phyloP scores from a whole-genome alignment of 2,329 filamentous ascomycete genomes.

The Fusarium bactridioides region DNA sequence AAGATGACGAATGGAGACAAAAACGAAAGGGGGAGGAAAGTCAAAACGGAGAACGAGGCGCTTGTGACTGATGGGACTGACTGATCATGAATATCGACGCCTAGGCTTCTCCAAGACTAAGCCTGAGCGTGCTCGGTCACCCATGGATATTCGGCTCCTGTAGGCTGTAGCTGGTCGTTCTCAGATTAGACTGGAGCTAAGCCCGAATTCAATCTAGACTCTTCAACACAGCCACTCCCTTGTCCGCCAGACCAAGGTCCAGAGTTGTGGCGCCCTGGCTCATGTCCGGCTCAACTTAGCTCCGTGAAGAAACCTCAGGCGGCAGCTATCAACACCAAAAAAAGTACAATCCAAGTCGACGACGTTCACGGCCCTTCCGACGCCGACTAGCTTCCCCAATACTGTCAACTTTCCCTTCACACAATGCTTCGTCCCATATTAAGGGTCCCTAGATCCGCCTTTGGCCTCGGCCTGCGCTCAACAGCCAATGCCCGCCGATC shows the following conservation, averaged over 20 bases:
- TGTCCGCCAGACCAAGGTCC: not conserved
- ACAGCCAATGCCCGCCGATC: conserved; percentile 49
- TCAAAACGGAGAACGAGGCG: conserved; percentile 9
- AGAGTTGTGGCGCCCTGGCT: conserved; percentile 7
- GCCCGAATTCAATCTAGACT: conserved; percentile 7
- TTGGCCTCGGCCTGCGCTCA: conserved; percentile 48
- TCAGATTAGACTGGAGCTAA: conserved; percentile 10
- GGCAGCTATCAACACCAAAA: conserved; percentile 30
- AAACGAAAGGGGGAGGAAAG: not conserved
- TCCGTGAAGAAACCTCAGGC: conserved; percentile 32
- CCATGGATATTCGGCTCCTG: not conserved
- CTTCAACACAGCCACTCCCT: conserved; percentile 9
- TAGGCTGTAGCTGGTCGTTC: not conserved
- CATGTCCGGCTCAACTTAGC: conserved; percentile 29
- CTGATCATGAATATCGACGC: conserved; percentile 15
- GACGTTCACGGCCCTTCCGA: conserved; percentile 13
- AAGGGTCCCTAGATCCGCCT: conserved; percentile 58
- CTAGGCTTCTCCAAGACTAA: not conserved
- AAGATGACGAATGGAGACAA: not conserved
- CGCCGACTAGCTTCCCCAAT: conserved; percentile 9
- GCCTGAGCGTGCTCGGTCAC: not conserved
- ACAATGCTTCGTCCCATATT: conserved; percentile 62
- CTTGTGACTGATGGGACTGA: conserved; percentile 33
- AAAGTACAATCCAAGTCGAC: conserved; percentile 25
- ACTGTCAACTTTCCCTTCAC: not conserved